These are phyloP conservation scores for Pythium guiyangense DNA, from an alignment of 352 stramenopile species.

Conservation along the genomic window DNA sequence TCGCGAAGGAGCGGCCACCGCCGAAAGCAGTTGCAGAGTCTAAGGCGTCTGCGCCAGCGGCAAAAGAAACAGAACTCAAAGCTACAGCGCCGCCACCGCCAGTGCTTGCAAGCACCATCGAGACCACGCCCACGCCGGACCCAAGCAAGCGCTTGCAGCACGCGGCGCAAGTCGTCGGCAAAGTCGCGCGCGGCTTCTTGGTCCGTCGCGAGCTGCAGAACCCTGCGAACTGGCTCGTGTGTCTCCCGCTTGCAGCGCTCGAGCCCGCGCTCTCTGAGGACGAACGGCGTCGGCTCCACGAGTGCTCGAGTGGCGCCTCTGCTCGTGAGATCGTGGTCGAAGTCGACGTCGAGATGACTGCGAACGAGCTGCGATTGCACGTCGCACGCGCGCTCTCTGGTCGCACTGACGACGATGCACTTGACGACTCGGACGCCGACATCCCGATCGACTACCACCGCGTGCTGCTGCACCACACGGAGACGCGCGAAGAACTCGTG, in stretches of 20 bases:
- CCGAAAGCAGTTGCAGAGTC: not conserved
- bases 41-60: not conserved
- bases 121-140: not conserved
- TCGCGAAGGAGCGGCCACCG: not conserved
- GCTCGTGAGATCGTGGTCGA: constrained; percentile 22
- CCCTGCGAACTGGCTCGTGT: constrained; percentile 47
- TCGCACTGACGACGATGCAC: not conserved
- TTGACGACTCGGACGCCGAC: not conserved
- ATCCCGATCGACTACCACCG: constrained; percentile 29
- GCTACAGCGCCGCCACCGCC: not conserved
- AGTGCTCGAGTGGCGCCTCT: not conserved
- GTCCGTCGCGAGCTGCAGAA: constrained; percentile 30
- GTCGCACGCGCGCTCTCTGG: constrained; percentile 39
- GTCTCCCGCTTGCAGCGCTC: constrained; percentile 25
- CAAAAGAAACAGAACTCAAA: not conserved
- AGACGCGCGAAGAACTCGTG: constrained; percentile 21
- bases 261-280: constrained; percentile 22
- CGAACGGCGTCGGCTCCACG: constrained; percentile 20
- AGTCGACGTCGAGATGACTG: constrained; percentile 49
- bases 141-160: constrained; percentile 21
- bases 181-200: constrained; percentile 46
- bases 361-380: constrained; percentile 42
- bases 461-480: constrained; percentile 26
- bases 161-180: constrained; percentile 42
- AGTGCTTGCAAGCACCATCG: not conserved